Evolutionary conservation across 768 basidiomycete species (phyloP).

Genomic region (Sarcodon sp.): DNA sequence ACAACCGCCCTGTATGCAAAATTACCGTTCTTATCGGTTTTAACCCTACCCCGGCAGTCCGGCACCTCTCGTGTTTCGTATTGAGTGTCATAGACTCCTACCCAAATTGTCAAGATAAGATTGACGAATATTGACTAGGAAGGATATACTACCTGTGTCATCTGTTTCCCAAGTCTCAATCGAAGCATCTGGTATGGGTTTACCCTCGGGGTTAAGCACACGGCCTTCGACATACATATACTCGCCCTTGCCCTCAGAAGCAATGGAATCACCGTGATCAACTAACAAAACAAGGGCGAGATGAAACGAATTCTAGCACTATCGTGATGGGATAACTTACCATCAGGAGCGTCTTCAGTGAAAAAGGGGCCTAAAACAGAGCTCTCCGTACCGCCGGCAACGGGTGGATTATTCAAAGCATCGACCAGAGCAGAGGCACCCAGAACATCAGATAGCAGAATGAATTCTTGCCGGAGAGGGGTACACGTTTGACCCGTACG

Average conservation of each 20-base stretch:
- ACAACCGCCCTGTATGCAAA: conserved; percentile 67
- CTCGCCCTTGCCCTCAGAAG: conserved; percentile 79
- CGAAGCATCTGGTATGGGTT: conserved; percentile 47
- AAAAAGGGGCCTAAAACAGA: conserved; percentile 78
- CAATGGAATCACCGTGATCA: conserved; percentile 58
- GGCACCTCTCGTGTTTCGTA: conserved; percentile 42
- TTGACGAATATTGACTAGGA: neutral
- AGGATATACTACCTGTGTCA: conserved; percentile 28
- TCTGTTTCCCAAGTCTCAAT: conserved; percentile 88
- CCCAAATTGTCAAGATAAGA: neutral
- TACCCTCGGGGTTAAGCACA: conserved; percentile 43
- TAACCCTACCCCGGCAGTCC: conserved; percentile 64
- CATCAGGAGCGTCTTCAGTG: conserved; percentile 61
- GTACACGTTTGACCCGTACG: conserved; percentile 61
- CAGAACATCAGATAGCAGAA: conserved; percentile 73
- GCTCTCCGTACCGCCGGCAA: conserved; percentile 52
- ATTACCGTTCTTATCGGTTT: conserved; percentile 42
- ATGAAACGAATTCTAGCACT: conserved; percentile 21
- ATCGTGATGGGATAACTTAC: conserved; percentile 23
- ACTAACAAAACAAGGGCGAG: conserved; percentile 26
- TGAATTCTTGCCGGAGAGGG: conserved; percentile 55
- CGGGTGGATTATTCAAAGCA: conserved; percentile 54
- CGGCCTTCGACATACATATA: conserved; percentile 74
- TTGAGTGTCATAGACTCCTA: conserved; percentile 30
- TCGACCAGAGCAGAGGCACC: conserved; percentile 75